Evolutionary conservation across 1,139 yeast species (phyloP), one percentile per base, ranked within the genome.

Genomic region (Kluyveromyces marxianus): DNA sequence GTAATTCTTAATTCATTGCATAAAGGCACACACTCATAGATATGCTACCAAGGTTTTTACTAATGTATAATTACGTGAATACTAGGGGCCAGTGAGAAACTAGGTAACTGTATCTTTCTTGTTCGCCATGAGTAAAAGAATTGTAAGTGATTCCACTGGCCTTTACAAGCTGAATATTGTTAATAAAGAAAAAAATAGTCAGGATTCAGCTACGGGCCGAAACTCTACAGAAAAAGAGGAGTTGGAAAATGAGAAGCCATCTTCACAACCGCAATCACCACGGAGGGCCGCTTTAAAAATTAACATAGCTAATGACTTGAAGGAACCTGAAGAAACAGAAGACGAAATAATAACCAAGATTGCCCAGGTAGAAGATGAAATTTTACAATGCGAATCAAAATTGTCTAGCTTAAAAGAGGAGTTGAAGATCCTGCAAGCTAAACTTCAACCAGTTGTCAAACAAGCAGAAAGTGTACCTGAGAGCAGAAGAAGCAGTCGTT

Each of bases 131-230:
- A 40, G 38, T 33, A 40, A 62, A 44, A 51, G 69, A 31, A 49
- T 60, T 4, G 56, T 63, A 7, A 61, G 66, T 42, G 62, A 64
- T 34, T 58, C 63, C 3, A 58, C 68, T 2, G 69, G 66, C 3
- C 46, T 65, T 26, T 64, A 62, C 31, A 63, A 60, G 47, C 48
- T 57, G 6, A 50, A 57, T 7, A 46, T 55, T 7, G 58, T 56
- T 4, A 54, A 56, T 34, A 56, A 54, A 38, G 57, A 55, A 30
- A 27, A 43, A 25, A 32, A 32, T 4, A 39, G 32, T n/a, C 27
- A 27, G 25, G 37, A 25, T 25, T 25, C 14, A 25, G 21, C 14
- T 35, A 35, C 26, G 7, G 6, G 5, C n/a, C 25, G 32, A 8
- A 37, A 33, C 7, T 24, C 8, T 10, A 14, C 30, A 27, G n/a